A percentile compares a stretch with the other conserved stretches of the same genome.
These are phyloP conservation scores for Raphanus sativus DNA, from an alignment of 345 rosid genomes.

Conservation along the genomic window DNA sequence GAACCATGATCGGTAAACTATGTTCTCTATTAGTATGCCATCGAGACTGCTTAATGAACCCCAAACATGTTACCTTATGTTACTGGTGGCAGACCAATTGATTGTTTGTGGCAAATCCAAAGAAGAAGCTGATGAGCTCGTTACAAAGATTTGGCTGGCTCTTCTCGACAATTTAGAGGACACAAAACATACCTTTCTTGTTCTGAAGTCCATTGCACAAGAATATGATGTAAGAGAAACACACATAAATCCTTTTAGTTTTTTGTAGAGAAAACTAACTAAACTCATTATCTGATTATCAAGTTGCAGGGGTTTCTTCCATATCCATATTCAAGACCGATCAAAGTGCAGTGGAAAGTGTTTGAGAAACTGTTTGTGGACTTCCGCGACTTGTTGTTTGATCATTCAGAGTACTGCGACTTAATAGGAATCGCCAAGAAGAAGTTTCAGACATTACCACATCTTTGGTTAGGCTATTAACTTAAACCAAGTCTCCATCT, in stretches of 20 bases:
- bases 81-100: slow-evolving; percentile 67
- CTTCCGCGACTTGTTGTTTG: slow-evolving; percentile 76
- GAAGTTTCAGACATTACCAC: slow-evolving; percentile 76
- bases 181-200: slow-evolving; percentile 61
- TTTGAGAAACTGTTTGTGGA: slow-evolving; percentile 84
- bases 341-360: slow-evolving; percentile 70
- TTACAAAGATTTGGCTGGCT: slow-evolving; percentile 79
- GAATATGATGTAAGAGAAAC: slow-evolving; percentile 84
- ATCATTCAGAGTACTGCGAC: slow-evolving; percentile 61
- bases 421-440: slow-evolving; percentile 65
- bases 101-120: slow-evolving; percentile 73
- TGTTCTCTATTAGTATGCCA: neutral
- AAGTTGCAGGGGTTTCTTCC: slow-evolving; percentile 71
- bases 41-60: neutral
- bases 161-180: slow-evolving; percentile 85
- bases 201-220: slow-evolving; percentile 70
- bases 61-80: neutral
- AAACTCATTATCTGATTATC: neutral
- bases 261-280: neutral
- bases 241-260: no score
- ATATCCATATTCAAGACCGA: slow-evolving; percentile 72
- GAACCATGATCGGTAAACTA: slow-evolving; percentile 75
- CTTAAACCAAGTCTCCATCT: slow-evolving; percentile 1
- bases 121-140: slow-evolving; percentile 71
- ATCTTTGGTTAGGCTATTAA: slow-evolving; percentile 76